A percentile compares a stretch with the other conserved stretches of the same genome.
These are phyloP conservation scores for Aspergillus bombycis DNA, from an alignment of 2,329 filamentous ascomycete species.

Conservation along the genomic window DNA sequence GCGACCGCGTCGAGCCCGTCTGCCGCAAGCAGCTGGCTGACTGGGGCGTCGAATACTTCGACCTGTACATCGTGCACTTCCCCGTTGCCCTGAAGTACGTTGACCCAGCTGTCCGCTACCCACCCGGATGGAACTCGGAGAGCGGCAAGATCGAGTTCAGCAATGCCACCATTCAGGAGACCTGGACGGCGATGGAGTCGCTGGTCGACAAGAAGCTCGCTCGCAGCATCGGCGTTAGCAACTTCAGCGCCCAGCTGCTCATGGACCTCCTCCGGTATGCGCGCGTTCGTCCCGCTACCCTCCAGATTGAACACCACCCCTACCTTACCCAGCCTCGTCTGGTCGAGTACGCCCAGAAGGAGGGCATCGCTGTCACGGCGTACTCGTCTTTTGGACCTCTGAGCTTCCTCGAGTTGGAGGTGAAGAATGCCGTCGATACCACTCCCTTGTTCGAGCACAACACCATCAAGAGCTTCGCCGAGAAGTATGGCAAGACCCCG, in stretches of 20 bases:
- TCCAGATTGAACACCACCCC: constrained; percentile 90
- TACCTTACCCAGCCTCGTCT: constrained; percentile 78
- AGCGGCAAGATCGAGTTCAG: constrained; percentile 65
- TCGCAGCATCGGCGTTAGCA: constrained; percentile 77
- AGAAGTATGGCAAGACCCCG: constrained; percentile 71
- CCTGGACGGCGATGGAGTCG: constrained; percentile 78
- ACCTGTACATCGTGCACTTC: constrained; percentile 89
- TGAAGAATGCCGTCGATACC: constrained; percentile 67
- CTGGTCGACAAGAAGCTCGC: constrained; percentile 71
- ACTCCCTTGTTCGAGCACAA: constrained; percentile 72
- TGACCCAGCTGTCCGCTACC: constrained; percentile 76
- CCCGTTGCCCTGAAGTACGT: constrained; percentile 84
- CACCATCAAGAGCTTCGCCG: constrained; percentile 65
- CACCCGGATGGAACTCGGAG: constrained; percentile 72
- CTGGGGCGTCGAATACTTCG: constrained; percentile 87
- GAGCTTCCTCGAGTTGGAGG: constrained; percentile 76
- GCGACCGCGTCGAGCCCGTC: constrained; percentile 75
- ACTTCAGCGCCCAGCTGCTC: constrained; percentile 77
- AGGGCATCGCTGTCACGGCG: constrained; percentile 75
- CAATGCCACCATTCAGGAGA: constrained; percentile 76
- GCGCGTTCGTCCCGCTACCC: constrained; percentile 71
- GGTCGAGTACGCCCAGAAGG: constrained; percentile 67
- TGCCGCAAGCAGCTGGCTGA: constrained; percentile 75
- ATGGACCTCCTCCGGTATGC: constrained; percentile 81
- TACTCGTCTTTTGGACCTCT: constrained; percentile 84